Base-by-base conservation (phyloP, 2,329 filamentous ascomycete genomes). In the Alternaria gansuensis region DNA sequence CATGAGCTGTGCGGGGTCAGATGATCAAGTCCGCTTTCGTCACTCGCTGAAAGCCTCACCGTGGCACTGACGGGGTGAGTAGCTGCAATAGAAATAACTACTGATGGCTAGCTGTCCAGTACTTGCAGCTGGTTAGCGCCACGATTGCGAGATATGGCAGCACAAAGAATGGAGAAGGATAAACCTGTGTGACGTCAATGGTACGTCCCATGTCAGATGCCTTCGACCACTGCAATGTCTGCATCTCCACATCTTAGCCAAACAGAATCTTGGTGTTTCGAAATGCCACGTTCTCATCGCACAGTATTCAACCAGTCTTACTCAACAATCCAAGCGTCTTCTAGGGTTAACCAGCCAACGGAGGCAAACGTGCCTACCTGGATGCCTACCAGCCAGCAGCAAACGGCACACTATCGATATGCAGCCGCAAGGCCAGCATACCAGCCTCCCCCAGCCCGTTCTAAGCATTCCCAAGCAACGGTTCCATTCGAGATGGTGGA, bases 401-500 rank as follows among this genome's bases (percentile, higher is more conserved):
- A 50, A 39, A 51, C 49, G 39, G 45, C 45, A 46, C 14, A 53
- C 37, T 54, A 61, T 61, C 54, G 45, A 51, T 58, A 61, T 57
- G 43, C 43, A 50, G 6, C 54, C 50, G 33, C 40, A 41, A 39
- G 14, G 50, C 48, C 48, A 52, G 28, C 48, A 17, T 54, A 11
- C 33, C 50, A 34, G 41, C 49, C 43, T 34, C 36, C 26, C 43
- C 23, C 39, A 39, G 45, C 46, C 37, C 57, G 52, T 51, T 40
- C 17, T n/a, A 59, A 51, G 51, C 55, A 51, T 59, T 56, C 45
- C 54, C 45, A 55, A 52, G 54, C 45, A 57, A 51, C 51, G 45
- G 64, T 48, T 54, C 51, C 39, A 50, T 49, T 37, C 40, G 31
- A 45, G 58, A 59, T 44, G 43, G 26, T 51, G 39, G 37, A 40